Conservation (phyloP, 768 basidiomycete species). For the Crucibulum laeve region DNA sequence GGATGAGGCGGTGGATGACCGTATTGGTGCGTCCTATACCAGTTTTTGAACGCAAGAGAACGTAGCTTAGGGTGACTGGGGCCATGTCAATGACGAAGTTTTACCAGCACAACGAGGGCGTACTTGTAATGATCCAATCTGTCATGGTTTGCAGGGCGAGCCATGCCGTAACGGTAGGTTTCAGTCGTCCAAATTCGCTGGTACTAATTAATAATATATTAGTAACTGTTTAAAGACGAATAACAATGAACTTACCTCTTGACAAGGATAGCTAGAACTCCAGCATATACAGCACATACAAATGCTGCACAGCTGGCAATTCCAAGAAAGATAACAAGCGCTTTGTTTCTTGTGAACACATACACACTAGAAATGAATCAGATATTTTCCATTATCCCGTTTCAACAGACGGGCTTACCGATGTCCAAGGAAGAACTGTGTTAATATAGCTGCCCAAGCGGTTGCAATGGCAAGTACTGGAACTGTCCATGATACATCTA, state of each 20-base stretch:
- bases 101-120: neutral
- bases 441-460: neutral
- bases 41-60: neutral
- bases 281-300: neutral
- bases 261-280: neutral
- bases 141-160: neutral
- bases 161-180: neutral
- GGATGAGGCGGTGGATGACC: neutral
- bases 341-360: neutral
- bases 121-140: neutral
- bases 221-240: neutral
- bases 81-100: neutral
- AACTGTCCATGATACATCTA: neutral
- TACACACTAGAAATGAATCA: too few relatives aligned
- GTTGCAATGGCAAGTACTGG: neutral
- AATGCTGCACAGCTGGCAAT: neutral
- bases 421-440: neutral
- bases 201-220: neutral
- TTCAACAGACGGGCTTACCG: neutral
- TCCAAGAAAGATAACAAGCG: neutral
- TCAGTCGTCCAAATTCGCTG: neutral
- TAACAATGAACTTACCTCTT: neutral
- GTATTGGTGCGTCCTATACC: neutral
- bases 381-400: neutral
- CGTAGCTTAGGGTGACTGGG: neutral